Percentiles rank a stretch among this genome's conserved stretches.
Evolutionary conservation across 306 rosid species (phyloP).

Genomic region (Cucumis hystrix): DNA sequence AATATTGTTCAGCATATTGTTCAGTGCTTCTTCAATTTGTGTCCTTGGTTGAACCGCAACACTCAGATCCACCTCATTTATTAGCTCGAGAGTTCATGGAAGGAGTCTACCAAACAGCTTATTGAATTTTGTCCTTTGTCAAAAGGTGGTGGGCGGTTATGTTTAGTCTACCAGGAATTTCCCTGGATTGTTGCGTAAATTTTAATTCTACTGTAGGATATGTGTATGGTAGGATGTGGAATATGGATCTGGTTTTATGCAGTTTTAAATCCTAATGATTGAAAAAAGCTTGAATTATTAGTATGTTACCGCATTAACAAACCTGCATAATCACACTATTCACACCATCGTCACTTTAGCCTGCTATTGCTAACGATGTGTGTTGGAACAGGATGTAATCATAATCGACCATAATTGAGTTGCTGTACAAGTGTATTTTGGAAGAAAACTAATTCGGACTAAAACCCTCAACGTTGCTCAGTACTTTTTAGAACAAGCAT

Average conservation of each 20-base stretch:
- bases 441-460: neutral
- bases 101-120: neutral
- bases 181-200: conserved; percentile 15
- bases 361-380: neutral
- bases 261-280: neutral
- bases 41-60: neutral
- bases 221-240: conserved; percentile 2
- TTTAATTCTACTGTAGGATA: neutral
- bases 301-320: neutral
- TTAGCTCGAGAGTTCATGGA: neutral
- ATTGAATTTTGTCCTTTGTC: neutral
- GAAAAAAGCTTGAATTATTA: neutral
- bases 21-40: neutral
- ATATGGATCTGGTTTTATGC: neutral
- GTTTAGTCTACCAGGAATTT: conserved; percentile 5
- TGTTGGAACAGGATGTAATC: neutral
- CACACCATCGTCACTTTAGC: neutral
- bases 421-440: neutral
- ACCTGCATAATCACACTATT: neutral
- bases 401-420: neutral
- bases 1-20: neutral
- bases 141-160: neutral
- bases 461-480: neutral
- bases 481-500: neutral
- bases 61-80: neutral